Base-by-base conservation (phyloP, 2,329 filamentous ascomycete species). In the Aureobasidium sp. region DNA sequence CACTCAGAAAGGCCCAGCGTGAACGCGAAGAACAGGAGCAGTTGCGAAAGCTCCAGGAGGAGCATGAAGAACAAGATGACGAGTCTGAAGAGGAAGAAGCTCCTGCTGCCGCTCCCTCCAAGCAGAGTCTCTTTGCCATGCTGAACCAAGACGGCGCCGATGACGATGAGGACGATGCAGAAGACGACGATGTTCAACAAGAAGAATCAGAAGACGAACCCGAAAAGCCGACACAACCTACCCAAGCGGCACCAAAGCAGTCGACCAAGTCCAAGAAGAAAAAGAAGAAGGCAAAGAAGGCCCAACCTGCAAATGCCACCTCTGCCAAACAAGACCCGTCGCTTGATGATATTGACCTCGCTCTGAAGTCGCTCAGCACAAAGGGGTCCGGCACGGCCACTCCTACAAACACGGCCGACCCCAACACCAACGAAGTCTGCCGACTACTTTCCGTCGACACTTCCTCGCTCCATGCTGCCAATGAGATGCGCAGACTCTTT, bases 401-500 rank as follows among this genome's bases (percentile, higher is more conserved):
- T 60, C 60, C 65, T 60, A 49, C 65, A 60, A 49, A 60, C 54
- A 61, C 62, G 43, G 60, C 65, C 4, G 68, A 74, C 60, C 71
- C 73, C 57, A 74, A 75, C 54, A 70, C 75, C 49, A 73, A 81
- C 51, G 78, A 78, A 77, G 63, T 82, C 71, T 73, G 75, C 62
- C 71, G 78, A 21, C 72, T 88, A 13, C 75, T 89, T 0, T 75
- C 79, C 2, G 76, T 89, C 55, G 85, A 88, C 66, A 83, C 86
- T 0, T 82, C 88, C 65, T 84, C 91, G 66, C 81, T 99, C 11
- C 92, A 93, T 70, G 89, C 89, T 8, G 80, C 87, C 37, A 95
- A 96, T 68, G 94, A 99, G 76, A 96, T 99, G 90, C 87, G 84
- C 61, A 83, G 81, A 64, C 75, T 90, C 0, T 90, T 89, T 70